Evolutionary conservation across 1,139 yeast genomes (phyloP), one percentile per base, ranked within the genome.

Genomic region (Geotrichum citri-aurantii): DNA sequence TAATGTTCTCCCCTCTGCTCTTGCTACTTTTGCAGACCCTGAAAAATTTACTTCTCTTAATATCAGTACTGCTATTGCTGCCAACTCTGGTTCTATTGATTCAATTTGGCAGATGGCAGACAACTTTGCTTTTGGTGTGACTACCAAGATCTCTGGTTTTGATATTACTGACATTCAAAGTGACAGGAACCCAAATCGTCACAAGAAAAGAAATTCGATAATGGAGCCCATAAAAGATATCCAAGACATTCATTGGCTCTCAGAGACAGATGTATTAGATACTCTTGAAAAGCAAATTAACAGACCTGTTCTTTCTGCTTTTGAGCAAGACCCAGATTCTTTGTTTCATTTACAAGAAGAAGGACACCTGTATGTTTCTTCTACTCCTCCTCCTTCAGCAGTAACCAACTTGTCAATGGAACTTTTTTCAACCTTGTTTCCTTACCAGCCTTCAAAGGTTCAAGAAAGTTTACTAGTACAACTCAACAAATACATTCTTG

Each of bases 401-500:
- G 77, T 88, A 12, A 81, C 90, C 24, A 97, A 93, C 71, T 72
- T 82, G 1, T 85, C 97, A 0, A 85, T 93, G 66, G 91, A 86
- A 61, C 76, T 91, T 4, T 88, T 91, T 67, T 84, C 88, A 11
- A 68, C 80, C 8, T 79, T 87, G 0, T 87, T 93, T 65, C 90
- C 96, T 0, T 77, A 79, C 61, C 80, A 93, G 65, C 82, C 92
- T n/a, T 73, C 82, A 10, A 88, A 90, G 63, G 87, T 93, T 59
- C 97, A 93, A 68, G 85, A 87, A 59, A 90, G 97, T 1, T 78
- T 93, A 44, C 72, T 93, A 52, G 98, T 92, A 65, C 91, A 86
- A 61, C 74, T 93, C 62, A 79, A 92, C 65, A 77, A 84, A 2
- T 81, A 85, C 7, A 64, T 83, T 12, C 52, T 50, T 21, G 17